These are phyloP conservation scores for Yamadazyma epiphylla DNA, from an alignment of 1,139 yeast genomes.

Conservation along the genomic window DNA sequence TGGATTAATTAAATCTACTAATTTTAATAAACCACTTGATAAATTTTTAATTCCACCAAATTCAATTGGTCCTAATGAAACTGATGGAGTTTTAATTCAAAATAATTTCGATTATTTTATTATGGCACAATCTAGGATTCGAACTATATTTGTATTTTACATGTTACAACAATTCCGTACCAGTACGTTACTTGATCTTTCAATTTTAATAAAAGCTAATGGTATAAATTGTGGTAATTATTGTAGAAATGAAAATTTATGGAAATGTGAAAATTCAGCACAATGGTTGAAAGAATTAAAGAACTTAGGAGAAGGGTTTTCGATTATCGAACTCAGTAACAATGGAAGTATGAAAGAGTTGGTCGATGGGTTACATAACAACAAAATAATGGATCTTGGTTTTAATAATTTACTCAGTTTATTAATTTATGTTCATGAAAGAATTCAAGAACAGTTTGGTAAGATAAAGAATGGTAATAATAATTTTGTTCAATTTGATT, in stretches of 20 bases:
- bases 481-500: constrained; percentile 19
- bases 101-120: constrained; percentile 70
- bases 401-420: constrained; percentile 59
- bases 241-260: constrained; percentile 64
- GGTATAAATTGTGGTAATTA: constrained; percentile 73
- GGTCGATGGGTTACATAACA: constrained; percentile 45
- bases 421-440: constrained; percentile 70
- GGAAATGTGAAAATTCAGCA: constrained; percentile 55
- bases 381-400: constrained; percentile 42
- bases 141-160: constrained; percentile 80
- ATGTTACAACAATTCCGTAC: constrained; percentile 69
- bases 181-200: constrained; percentile 56
- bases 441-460: constrained; percentile 48
- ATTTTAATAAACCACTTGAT: constrained; percentile 68
- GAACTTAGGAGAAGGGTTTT: constrained; percentile 1
- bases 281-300: constrained; percentile 50
- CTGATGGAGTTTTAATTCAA: constrained; percentile 20
- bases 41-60: constrained; percentile 59
- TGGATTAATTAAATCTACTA: constrained; percentile 73
- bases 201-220: constrained; percentile 50
- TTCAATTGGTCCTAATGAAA: constrained; percentile 15
- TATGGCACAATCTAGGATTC: constrained; percentile 75
- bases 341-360: constrained; percentile 51
- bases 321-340: constrained; percentile 52
- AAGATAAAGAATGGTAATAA: constrained; percentile 9